These are phyloP conservation scores for Wickerhamomyces chaumierensis DNA, from an alignment of 805 yeast genomes.

Conservation along the genomic window DNA sequence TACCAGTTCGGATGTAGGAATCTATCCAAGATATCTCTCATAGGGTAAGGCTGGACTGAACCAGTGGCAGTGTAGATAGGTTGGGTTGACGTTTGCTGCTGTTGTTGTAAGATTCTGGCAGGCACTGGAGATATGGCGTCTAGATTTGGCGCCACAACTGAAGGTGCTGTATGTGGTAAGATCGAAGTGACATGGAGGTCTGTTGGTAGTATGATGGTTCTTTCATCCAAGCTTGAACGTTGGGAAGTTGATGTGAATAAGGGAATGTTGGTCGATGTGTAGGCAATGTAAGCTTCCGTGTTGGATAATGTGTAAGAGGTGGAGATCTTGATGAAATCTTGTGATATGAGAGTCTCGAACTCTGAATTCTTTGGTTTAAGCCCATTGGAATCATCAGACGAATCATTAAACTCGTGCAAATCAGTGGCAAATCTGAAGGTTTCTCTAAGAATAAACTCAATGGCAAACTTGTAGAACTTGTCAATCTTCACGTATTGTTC, in stretches of 20 bases:
- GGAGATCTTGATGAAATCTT: constrained; percentile 53
- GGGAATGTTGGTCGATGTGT: constrained; percentile 58
- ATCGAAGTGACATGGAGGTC: constrained; percentile 59
- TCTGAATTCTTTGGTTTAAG: constrained; percentile 16
- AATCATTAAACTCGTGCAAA: constrained; percentile 9
- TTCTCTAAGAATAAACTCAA: constrained; percentile 57
- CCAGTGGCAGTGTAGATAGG: neutral
- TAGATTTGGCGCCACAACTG: constrained; percentile 6
- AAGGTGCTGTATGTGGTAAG: constrained; percentile 37
- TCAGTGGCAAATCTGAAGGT: constrained; percentile 31
- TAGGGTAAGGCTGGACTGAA: constrained; percentile 16
- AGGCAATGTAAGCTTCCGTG: constrained; percentile 54
- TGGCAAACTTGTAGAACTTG: constrained; percentile 47
- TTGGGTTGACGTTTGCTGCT: constrained; percentile 26
- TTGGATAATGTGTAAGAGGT: constrained; percentile 37
- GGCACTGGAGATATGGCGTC: constrained; percentile 19
- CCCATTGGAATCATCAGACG: too few species aligned
- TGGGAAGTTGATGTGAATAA: constrained; percentile 65
- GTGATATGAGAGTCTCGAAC: constrained; percentile 28
- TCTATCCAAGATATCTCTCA: constrained; percentile 41
- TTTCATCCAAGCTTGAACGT: constrained; percentile 65
- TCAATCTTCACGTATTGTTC: constrained; percentile 42
- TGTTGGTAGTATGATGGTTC: constrained; percentile 57
- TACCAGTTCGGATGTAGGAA: constrained; percentile 56
- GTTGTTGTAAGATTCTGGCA: constrained; percentile 8